These are phyloP conservation scores for Gryganskiella cystojenkinii DNA, from an alignment of 192 early-diverging fungal genomes.

Conservation along the genomic window DNA sequence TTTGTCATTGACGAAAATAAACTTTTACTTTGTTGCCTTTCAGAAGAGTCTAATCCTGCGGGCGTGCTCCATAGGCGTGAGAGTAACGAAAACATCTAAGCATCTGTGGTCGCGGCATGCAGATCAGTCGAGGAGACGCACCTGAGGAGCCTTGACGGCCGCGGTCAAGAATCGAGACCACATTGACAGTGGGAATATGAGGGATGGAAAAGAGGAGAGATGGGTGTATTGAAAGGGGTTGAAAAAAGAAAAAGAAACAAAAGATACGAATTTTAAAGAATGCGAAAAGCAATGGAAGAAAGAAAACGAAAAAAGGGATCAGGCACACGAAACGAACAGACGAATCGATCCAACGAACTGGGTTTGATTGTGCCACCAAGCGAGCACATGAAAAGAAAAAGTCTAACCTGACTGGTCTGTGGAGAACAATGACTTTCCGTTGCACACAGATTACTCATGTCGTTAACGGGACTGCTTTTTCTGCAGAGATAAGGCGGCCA, in stretches of 20 bases:
- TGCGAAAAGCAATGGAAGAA: neutral
- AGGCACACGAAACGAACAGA: too few relatives aligned
- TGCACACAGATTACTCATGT: neutral
- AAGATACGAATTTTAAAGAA: neutral
- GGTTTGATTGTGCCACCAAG: too few relatives aligned
- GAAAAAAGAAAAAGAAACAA: neutral
- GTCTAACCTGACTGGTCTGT: neutral
- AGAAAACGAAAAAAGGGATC: too few relatives aligned
- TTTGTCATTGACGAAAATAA: too few relatives aligned
- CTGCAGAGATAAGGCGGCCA: neutral
- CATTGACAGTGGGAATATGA: constrained; percentile 1
- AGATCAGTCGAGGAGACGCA: too few relatives aligned
- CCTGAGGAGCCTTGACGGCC: neutral
- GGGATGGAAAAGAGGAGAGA: neutral
- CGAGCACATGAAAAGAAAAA: too few relatives aligned
- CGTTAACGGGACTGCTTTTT: neutral
- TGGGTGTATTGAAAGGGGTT: neutral
- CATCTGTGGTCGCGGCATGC: too few relatives aligned
- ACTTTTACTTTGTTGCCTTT: too few relatives aligned
- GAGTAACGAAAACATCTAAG: too few relatives aligned
- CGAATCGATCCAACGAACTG: too few relatives aligned
- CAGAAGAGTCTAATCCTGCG: too few relatives aligned
- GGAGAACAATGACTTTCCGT: neutral
- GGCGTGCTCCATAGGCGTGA: too few relatives aligned
- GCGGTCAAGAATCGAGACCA: neutral